Conservation (phyloP, 176 grass and related monocot species). For the maize (Zea mays) region Zm-B73-REFERENCE-NAM-5.0 NC_050105.1:149255001-149255500, state of each 20-base stretch:
- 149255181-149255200: background rate
- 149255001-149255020: conserved; percentile 6
- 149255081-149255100: background rate
- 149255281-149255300: conserved; percentile 15
- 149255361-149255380: background rate
- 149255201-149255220: background rate
- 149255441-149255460: too few relatives aligned
- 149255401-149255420: background rate
- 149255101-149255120: background rate
- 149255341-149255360: background rate
- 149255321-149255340: background rate
- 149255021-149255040: conserved; percentile 4
- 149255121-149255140: background rate
- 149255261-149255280: background rate
- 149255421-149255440: too few relatives aligned
- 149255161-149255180: background rate
- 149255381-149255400: background rate
- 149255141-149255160: conserved; percentile 3
- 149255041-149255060: conserved; percentile 17
- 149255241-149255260: background rate
- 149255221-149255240: background rate
- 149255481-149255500: too few relatives aligned
- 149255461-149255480: too few relatives aligned
- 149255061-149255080: background rate
- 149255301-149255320: conserved; percentile 15